phyloP scores from a whole-genome alignment of 768 basidiomycete species.

The Coprinopsis marcescibilis region DNA sequence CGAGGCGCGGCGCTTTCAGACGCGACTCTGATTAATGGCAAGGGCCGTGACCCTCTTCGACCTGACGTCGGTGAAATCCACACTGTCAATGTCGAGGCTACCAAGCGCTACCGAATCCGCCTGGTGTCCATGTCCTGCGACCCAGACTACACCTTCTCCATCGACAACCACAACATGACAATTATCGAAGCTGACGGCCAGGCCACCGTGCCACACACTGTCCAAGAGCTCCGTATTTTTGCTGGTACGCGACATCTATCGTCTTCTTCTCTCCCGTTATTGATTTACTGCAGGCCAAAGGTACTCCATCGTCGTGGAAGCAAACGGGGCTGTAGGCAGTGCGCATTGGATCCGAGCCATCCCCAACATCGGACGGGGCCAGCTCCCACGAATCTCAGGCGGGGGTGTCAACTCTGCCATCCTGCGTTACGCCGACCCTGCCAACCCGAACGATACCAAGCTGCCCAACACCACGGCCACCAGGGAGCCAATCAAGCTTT shows the following conservation, averaged over 20 bases:
- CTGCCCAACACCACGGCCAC: conserved; percentile 15
- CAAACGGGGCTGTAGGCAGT: conserved; percentile 35
- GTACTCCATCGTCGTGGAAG: conserved; percentile 32
- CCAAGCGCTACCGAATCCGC: conserved; percentile 49
- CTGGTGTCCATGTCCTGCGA: conserved; percentile 47
- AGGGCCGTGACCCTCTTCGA: conserved; percentile 39
- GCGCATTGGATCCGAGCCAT: conserved; percentile 37
- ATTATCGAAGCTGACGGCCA: conserved; percentile 40
- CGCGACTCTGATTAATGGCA: conserved; percentile 50
- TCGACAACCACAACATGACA: conserved; percentile 34
- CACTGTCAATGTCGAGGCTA: conserved; percentile 35
- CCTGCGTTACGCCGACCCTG: conserved; percentile 36
- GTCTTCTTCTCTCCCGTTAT: not conserved
- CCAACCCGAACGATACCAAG: conserved; percentile 19
- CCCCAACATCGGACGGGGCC: conserved; percentile 14
- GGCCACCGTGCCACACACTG: conserved; percentile 24
- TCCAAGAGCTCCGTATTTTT: conserved; percentile 36
- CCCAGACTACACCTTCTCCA: conserved; percentile 37
- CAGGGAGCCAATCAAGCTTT: conserved; percentile 1
- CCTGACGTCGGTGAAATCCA: conserved; percentile 32
- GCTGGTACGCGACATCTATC: conserved; percentile 22
- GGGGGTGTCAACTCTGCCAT: conserved; percentile 38
- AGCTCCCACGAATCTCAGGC: conserved; percentile 17
- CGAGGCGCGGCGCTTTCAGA: conserved; percentile 20
- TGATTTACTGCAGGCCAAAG: conserved; percentile 22